phyloP scores from a whole-genome alignment of 2,329 filamentous ascomycete genomes.

The Pseudonectria buxi region DNA sequence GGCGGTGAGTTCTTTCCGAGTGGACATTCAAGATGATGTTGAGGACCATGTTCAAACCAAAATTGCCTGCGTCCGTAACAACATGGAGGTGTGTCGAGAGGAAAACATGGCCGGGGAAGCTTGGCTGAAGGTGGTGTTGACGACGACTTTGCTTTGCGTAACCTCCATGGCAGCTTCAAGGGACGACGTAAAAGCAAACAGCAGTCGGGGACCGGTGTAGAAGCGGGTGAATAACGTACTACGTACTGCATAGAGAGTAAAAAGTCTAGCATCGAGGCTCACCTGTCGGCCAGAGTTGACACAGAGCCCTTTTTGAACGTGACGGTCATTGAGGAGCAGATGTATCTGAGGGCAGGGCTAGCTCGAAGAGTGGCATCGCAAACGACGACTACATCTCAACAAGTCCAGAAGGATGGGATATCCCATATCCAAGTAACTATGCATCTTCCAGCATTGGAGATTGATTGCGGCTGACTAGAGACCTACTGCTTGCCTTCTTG shows the following conservation, averaged over 20 bases:
- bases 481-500: constrained; percentile 73
- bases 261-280: too few relatives aligned
- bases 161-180: constrained; percentile 45
- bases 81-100: constrained; percentile 47
- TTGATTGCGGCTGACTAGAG: constrained; percentile 71
- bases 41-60: constrained; percentile 56
- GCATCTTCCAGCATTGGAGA: constrained; percentile 77
- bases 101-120: constrained; percentile 40
- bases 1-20: constrained; percentile 53
- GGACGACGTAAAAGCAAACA: too few relatives aligned
- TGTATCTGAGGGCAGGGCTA: constrained; percentile 45
- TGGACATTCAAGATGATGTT: constrained; percentile 54
- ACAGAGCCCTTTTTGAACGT: constrained; percentile 75
- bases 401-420: constrained; percentile 83
- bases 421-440: constrained; percentile 87
- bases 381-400: constrained; percentile 23
- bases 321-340: constrained; percentile 74
- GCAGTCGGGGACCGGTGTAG: constrained; percentile 68
- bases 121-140: constrained; percentile 50
- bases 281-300: constrained; percentile 62
- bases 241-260: constrained; percentile 64
- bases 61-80: constrained; percentile 55
- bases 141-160: constrained; percentile 44
- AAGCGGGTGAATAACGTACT: constrained; percentile 71
- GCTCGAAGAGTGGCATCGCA: neutral